Conservation (phyloP, 1,284 basidiomycete species). For the Microbotryum saponariae region DNA sequence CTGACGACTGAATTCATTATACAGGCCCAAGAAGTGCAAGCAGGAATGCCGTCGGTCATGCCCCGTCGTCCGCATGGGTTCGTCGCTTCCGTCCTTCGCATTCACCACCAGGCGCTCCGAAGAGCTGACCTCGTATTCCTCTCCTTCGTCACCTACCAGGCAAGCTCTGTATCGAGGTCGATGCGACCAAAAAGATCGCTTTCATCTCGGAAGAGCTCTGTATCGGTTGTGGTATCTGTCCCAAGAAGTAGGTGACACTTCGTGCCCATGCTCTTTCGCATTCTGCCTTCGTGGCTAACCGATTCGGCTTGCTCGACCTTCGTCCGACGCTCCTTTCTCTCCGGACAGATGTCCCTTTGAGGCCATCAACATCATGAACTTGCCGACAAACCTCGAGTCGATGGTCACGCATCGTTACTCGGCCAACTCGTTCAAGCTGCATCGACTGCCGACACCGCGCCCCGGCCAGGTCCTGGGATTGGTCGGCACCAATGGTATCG, state of each 20-base stretch:
- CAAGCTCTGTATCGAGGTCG: slow-evolving; percentile 95
- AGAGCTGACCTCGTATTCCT: not conserved
- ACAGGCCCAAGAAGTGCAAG: slow-evolving; percentile 51
- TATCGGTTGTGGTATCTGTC: slow-evolving; percentile 80
- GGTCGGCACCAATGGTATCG: slow-evolving; percentile 96
- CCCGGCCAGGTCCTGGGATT: slow-evolving; percentile 92
- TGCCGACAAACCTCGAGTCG: slow-evolving; percentile 88
- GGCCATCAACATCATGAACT: slow-evolving; percentile 92
- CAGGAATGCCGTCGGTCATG: slow-evolving; percentile 95
- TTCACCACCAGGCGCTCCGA: not conserved
- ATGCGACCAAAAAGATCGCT: slow-evolving; percentile 65
- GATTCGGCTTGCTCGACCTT: not conserved
- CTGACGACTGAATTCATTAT: slow-evolving; percentile 39
- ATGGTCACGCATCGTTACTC: slow-evolving; percentile 95
- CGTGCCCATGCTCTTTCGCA: not conserved
- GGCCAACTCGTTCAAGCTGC: slow-evolving; percentile 95
- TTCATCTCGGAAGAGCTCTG: slow-evolving; percentile 91
- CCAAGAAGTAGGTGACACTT: slow-evolving; percentile 69
- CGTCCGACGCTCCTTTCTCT: not conserved
- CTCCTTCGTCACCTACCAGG: slow-evolving; percentile 47
- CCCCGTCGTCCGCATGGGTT: slow-evolving; percentile 96
- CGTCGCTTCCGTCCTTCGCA: slow-evolving; percentile 35
- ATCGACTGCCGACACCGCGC: slow-evolving; percentile 86
- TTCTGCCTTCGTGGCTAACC: not conserved
- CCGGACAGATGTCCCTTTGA: slow-evolving; percentile 81